Conservation (phyloP, 2,329 filamentous ascomycete genomes). For the Fusarium newnesense region DNA sequence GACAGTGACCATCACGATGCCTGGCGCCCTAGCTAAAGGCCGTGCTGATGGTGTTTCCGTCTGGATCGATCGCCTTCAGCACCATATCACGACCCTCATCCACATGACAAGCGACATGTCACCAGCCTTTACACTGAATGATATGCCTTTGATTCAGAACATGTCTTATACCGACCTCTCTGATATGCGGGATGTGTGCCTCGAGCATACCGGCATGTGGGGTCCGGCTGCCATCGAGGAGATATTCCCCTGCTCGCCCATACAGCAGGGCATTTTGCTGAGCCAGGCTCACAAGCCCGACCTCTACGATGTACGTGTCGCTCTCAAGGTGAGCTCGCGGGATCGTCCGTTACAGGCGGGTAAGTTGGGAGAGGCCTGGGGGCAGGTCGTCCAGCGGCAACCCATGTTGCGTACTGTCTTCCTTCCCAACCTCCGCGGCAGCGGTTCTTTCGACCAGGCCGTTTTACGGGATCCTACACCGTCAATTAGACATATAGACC, state of each 20-base stretch:
- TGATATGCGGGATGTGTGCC: neutral
- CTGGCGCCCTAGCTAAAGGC: neutral
- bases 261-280: conserved; percentile 48
- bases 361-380: neutral
- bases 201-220: neutral
- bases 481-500: neutral
- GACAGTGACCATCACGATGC: neutral
- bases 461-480: neutral
- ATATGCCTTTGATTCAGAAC: neutral
- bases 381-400: neutral
- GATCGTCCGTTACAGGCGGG: neutral
- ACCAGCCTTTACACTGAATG: neutral
- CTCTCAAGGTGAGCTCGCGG: neutral
- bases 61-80: neutral
- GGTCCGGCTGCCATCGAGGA: conserved; percentile 38
- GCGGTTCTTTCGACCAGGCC: conserved; percentile 14
- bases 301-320: neutral
- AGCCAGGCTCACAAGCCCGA: conserved; percentile 32
- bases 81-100: neutral
- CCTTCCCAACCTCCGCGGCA: conserved; percentile 24
- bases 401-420: conserved; percentile 4
- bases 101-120: neutral
- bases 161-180: neutral
- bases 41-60: neutral
- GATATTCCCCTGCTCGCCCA: conserved; percentile 48